Evolutionary conservation across 2,329 filamentous ascomycete genomes (phyloP).

Genomic region (Aspergillus terreus): DNA sequence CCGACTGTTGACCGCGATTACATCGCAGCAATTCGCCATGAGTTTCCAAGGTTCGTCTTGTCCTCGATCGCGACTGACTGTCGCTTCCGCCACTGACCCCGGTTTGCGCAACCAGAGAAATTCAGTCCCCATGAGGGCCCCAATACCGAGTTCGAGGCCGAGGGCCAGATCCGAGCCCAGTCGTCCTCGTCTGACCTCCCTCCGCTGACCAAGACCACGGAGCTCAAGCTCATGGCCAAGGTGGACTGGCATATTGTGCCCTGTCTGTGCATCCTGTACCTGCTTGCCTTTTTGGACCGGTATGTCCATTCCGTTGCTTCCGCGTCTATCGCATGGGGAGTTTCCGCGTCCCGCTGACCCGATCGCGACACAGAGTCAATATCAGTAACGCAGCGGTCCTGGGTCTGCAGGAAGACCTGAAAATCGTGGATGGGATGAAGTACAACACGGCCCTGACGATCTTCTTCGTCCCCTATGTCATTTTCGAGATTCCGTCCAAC

Average conservation of each 20-base stretch:
- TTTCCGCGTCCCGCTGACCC: neutral
- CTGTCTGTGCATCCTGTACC: slow-evolving; percentile 68
- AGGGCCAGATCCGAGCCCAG: slow-evolving; percentile 16
- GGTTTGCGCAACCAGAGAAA: slow-evolving; percentile 4
- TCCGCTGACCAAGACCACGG: slow-evolving; percentile 39
- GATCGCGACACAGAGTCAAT: slow-evolving; percentile 56
- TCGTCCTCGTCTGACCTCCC: slow-evolving; percentile 23
- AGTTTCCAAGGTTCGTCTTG: slow-evolving; percentile 3
- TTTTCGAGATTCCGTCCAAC: slow-evolving; percentile 65
- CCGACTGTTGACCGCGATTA: neutral
- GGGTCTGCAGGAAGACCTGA: slow-evolving; percentile 59
- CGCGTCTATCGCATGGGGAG: neutral
- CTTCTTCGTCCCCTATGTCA: slow-evolving; percentile 75
- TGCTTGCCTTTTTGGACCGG: slow-evolving; percentile 63
- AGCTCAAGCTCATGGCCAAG: slow-evolving; percentile 63
- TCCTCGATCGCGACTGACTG: neutral
- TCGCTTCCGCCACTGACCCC: neutral
- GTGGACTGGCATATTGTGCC: slow-evolving; percentile 71
- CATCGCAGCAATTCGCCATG: neutral
- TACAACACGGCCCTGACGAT: slow-evolving; percentile 76
- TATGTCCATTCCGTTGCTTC: slow-evolving; percentile 17
- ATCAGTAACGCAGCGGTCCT: slow-evolving; percentile 74
- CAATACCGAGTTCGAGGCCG: slow-evolving; percentile 15
- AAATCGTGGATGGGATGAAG: slow-evolving; percentile 50
- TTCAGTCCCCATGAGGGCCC: neutral